These are phyloP conservation scores for Phanerochaete carnosa DNA, from an alignment of 768 basidiomycete genomes.

Conservation along the genomic window DNA sequence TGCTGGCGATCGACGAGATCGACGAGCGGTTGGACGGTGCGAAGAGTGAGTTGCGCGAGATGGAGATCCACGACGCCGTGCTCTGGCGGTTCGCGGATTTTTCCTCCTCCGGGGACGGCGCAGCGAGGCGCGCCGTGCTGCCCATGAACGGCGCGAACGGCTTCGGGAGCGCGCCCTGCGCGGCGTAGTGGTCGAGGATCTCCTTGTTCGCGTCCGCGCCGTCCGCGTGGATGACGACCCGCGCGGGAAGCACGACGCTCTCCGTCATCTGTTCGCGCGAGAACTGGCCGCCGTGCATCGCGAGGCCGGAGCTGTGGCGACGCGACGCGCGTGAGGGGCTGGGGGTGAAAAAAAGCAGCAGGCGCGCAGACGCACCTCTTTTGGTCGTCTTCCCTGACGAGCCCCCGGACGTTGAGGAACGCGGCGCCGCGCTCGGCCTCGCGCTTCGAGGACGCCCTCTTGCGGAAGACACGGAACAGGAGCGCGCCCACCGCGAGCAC, in stretches of 20 bases:
- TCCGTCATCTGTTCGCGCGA: slow-evolving; percentile 42
- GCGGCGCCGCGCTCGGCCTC: slow-evolving; percentile 37
- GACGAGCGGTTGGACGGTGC: slow-evolving; percentile 15
- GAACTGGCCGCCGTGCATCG: slow-evolving; percentile 26
- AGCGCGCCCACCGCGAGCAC: slow-evolving; percentile 42
- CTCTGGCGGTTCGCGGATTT: slow-evolving; percentile 4
- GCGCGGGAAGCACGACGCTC: slow-evolving; percentile 52
- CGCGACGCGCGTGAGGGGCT: not conserved
- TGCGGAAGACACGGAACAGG: slow-evolving; percentile 37
- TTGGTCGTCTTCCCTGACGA: slow-evolving; percentile 33
- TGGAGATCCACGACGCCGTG: slow-evolving; percentile 22
- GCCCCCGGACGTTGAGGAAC: slow-evolving; percentile 47
- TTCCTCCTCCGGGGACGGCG: slow-evolving; percentile 13
- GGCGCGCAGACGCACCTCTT: slow-evolving; percentile 12
- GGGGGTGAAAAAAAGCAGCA: not conserved
- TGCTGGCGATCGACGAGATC: slow-evolving; percentile 13
- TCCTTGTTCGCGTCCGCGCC: slow-evolving; percentile 35
- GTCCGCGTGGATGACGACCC: slow-evolving; percentile 36
- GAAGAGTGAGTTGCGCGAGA: slow-evolving; percentile 17
- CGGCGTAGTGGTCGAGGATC: slow-evolving; percentile 41
- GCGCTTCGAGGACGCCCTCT: slow-evolving; percentile 34
- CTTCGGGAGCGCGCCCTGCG: slow-evolving; percentile 39
- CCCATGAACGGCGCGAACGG: slow-evolving; percentile 36
- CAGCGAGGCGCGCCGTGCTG: not conserved
- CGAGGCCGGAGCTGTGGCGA: not conserved